phyloP scores from a whole-genome alignment of 2,329 filamentous ascomycete species.

The Talaromyces piceae region DNA sequence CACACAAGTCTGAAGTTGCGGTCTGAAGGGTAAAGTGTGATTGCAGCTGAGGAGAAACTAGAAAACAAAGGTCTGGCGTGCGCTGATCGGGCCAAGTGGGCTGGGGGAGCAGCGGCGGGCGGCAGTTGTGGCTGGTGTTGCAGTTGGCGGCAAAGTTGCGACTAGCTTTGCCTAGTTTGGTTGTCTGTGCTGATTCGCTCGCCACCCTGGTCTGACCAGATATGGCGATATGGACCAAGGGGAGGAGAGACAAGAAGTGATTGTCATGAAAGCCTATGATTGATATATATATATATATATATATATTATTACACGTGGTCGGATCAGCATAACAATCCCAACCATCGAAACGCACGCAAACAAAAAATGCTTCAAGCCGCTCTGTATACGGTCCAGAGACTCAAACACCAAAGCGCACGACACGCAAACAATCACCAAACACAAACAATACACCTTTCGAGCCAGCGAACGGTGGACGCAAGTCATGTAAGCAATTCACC shows the following conservation, averaged over 20 bases:
- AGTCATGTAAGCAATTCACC: background rate
- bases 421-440: background rate
- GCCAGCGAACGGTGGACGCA: slow-evolving; percentile 6
- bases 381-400: background rate
- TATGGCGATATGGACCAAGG: too few relatives aligned
- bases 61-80: background rate
- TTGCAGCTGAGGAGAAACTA: background rate
- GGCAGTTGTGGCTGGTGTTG: background rate
- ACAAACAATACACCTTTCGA: slow-evolving; percentile 5
- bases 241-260: too few relatives aligned
- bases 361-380: background rate
- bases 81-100: background rate
- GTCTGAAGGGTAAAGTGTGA: background rate
- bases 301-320: slow-evolving; percentile 1
- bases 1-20: background rate
- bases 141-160: background rate
- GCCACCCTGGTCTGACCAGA: too few relatives aligned
- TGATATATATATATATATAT: too few relatives aligned
- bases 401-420: background rate
- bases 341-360: background rate
- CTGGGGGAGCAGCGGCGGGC: background rate
- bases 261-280: too few relatives aligned
- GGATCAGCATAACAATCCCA: background rate
- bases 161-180: background rate
- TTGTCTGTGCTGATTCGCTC: background rate